A percentile compares a stretch with the other conserved stretches of the same genome.
phyloP scores from a whole-genome alignment of 2,329 filamentous ascomycete genomes.

The Penicillium palitans region DNA sequence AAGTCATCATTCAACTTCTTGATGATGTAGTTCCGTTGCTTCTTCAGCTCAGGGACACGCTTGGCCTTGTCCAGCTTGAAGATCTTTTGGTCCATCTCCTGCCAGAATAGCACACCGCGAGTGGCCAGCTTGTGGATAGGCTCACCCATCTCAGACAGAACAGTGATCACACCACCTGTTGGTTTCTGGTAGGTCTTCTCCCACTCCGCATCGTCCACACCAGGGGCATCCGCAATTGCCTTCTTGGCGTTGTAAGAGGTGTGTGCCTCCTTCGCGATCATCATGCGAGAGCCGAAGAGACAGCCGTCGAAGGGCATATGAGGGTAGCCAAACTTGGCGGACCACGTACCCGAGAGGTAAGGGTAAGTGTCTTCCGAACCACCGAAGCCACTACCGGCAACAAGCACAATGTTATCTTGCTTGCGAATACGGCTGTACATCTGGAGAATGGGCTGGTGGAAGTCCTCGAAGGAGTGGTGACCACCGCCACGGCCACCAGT shows the following conservation, averaged over 20 bases:
- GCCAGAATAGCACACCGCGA: conserved; percentile 93
- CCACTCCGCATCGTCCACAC: conserved; percentile 80
- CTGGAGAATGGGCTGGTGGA: conserved; percentile 85
- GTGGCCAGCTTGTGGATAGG: conserved; percentile 99
- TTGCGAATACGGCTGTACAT: conserved; percentile 89
- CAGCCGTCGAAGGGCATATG: conserved; percentile 94
- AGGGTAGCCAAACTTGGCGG: conserved; percentile 80
- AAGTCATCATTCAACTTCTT: conserved; percentile 94
- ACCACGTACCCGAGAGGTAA: conserved; percentile 87
- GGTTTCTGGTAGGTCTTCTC: conserved; percentile 91
- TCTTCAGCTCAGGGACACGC: conserved; percentile 81
- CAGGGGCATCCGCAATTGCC: conserved; percentile 82
- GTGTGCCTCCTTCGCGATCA: conserved; percentile 90
- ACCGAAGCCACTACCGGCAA: conserved; percentile 90
- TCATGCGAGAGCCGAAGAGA: conserved; percentile 88
- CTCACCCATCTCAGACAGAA: conserved; percentile 98
- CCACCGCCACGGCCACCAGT: conserved; percentile 91
- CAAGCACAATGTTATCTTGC: conserved; percentile 80
- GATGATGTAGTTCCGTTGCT: conserved; percentile 87
- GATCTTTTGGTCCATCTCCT: conserved; percentile 98
- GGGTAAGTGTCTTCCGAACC: conserved; percentile 88
- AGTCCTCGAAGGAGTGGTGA: conserved; percentile 93
- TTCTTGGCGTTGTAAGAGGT: conserved; percentile 86
- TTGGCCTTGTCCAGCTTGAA: conserved; percentile 96
- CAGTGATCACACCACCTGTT: conserved; percentile 91